phyloP scores from a whole-genome alignment of 768 basidiomycete genomes.

The Xanthoconium purpureum region DNA sequence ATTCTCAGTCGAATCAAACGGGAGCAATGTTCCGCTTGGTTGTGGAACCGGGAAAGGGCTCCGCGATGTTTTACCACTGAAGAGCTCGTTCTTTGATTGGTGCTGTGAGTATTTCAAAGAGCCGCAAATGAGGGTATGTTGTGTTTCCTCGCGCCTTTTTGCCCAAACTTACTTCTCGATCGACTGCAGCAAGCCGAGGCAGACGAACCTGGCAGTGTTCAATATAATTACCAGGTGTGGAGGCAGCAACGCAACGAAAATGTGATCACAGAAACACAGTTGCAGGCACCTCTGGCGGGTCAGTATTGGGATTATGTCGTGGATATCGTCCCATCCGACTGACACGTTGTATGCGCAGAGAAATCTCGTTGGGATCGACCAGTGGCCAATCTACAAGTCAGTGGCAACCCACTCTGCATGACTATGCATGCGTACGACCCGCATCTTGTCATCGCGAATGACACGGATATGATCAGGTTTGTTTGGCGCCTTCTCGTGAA shows the following conservation, averaged over 20 bases:
- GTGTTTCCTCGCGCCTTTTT: not conserved
- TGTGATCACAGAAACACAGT: conserved; percentile 63
- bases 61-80: conserved; percentile 82
- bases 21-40: conserved; percentile 67
- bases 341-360: conserved; percentile 38
- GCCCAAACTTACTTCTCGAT: conserved; percentile 9
- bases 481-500: conserved; percentile 14
- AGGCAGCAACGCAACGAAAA: conserved; percentile 86
- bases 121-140: conserved; percentile 92
- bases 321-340: not conserved
- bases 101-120: conserved; percentile 97
- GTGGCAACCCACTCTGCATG: conserved; percentile 67
- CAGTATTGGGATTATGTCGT: conserved; percentile 22
- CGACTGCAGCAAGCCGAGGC: conserved; percentile 77
- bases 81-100: conserved; percentile 94
- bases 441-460: conserved; percentile 83
- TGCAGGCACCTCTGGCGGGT: conserved; percentile 77
- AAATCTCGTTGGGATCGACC: conserved; percentile 68
- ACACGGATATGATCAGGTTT: conserved; percentile 82
- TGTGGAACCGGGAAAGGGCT: conserved; percentile 79
- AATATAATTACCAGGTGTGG: conserved; percentile 96
- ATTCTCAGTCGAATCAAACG: conserved; percentile 71
- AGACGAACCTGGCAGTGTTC: conserved; percentile 91
- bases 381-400: conserved; percentile 60
- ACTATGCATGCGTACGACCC: conserved; percentile 92